These are phyloP conservation scores for Fusarium begoniae DNA, from an alignment of 2,329 filamentous ascomycete species.

Conservation along the genomic window DNA sequence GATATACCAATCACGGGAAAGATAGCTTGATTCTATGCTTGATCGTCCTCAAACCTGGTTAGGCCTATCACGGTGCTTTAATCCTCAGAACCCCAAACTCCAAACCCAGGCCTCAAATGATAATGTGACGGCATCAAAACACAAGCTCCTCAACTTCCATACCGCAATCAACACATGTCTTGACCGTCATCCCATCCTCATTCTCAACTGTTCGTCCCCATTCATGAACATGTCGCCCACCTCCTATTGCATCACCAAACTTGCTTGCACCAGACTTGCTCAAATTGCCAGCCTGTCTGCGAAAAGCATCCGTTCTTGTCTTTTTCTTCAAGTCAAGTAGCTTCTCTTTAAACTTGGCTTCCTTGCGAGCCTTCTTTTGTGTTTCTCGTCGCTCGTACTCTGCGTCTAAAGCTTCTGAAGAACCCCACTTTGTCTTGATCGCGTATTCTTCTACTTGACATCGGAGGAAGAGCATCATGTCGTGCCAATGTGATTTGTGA, in stretches of 20 bases:
- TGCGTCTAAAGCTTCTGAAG: conserved; percentile 81
- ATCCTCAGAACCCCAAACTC: background rate
- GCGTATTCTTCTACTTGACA: conserved; percentile 96
- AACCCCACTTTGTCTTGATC: conserved; percentile 90
- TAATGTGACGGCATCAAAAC: conserved; percentile 48
- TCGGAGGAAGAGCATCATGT: conserved; percentile 97
- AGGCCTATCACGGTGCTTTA: background rate
- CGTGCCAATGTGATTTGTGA: conserved; percentile 95
- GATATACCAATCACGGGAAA: background rate
- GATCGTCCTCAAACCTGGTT: background rate
- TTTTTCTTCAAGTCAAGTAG: conserved; percentile 91
- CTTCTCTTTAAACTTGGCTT: conserved; percentile 91
- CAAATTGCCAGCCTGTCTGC: conserved; percentile 71
- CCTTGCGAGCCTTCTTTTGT: conserved; percentile 86
- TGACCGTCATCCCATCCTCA: conserved; percentile 78
- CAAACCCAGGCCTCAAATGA: background rate
- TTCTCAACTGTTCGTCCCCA: conserved; percentile 79
- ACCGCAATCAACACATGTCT: conserved; percentile 79
- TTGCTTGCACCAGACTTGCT: conserved; percentile 61
- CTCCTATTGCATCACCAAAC: conserved; percentile 82
- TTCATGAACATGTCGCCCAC: conserved; percentile 84
- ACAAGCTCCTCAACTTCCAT: conserved; percentile 83
- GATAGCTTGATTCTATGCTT: background rate
- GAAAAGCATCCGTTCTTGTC: conserved; percentile 89
- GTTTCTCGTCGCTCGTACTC: conserved; percentile 84